Evolutionary conservation across 345 rosid species (phyloP).

Genomic region (Barbarea vulgaris): DNA sequence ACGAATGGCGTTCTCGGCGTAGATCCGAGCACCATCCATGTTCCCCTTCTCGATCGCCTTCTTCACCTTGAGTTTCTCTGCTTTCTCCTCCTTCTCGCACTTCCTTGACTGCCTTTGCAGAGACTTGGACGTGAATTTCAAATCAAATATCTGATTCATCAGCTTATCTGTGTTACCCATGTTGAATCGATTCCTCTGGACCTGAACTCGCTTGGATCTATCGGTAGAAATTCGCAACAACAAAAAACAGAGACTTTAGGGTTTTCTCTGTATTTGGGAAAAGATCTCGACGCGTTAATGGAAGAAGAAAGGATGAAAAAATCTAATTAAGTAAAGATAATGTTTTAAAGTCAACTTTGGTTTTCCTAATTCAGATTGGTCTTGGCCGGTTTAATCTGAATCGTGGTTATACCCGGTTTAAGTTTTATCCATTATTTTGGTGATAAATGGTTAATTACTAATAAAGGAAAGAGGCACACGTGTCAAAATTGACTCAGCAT

Average conservation of each 20-base stretch:
- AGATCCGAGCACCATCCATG: conserved; percentile 98
- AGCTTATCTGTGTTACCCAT: conserved; percentile 97
- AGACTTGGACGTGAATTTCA: conserved; percentile 89
- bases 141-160: conserved; percentile 93
- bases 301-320: background rate
- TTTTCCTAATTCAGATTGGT: conserved; percentile 6
- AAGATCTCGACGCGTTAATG: conserved; percentile 29
- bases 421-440: background rate
- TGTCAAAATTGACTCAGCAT: conserved; percentile 27
- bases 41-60: conserved; percentile 99
- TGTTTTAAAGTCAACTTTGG: conserved; percentile 18
- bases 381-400: conserved; percentile 13
- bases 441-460: background rate
- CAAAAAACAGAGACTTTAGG: conserved; percentile 21
- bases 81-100: conserved; percentile 99
- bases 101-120: conserved; percentile 87
- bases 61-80: conserved; percentile 94
- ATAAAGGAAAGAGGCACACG: background rate
- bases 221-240: background rate
- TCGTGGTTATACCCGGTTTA: conserved; percentile 22
- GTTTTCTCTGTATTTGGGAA: conserved; percentile 26
- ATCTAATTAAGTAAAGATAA: background rate
- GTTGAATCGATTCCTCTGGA: conserved; percentile 1
- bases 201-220: conserved; percentile 2
- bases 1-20: conserved; percentile 94